These are phyloP conservation scores for Pisolithus microcarpus DNA, from an alignment of 768 basidiomycete genomes.

Conservation along the genomic window DNA sequence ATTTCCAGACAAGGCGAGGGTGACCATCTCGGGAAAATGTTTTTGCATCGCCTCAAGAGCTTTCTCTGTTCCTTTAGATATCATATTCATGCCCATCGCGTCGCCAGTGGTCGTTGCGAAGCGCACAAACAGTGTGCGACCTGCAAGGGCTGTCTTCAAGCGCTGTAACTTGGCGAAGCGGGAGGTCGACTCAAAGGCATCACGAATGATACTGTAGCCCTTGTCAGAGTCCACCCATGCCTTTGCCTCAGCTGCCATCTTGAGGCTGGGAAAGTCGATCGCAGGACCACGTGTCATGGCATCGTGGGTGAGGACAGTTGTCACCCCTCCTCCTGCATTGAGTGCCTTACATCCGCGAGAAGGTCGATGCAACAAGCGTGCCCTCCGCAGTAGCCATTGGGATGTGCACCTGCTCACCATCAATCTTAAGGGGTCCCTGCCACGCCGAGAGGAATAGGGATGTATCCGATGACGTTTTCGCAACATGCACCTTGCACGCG, in stretches of 20 bases:
- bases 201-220: conserved; percentile 67
- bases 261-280: conserved; percentile 84
- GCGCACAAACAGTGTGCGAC: conserved; percentile 86
- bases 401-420: conserved; percentile 77
- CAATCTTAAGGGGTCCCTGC: conserved; percentile 92
- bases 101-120: conserved; percentile 95
- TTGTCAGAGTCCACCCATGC: conserved; percentile 82
- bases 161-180: conserved; percentile 83
- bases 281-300: conserved; percentile 99
- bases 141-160: conserved; percentile 87
- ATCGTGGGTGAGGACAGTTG: conserved; percentile 86
- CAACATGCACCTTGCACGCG: conserved; percentile 95
- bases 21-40: conserved; percentile 85
- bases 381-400: conserved; percentile 99
- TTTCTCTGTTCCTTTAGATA: conserved; percentile 95
- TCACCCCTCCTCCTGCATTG: conserved; percentile 92
- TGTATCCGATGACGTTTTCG: conserved; percentile 97
- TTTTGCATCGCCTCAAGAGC: conserved; percentile 74
- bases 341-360: conserved; percentile 98
- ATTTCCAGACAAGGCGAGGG: conserved; percentile 89
- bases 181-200: conserved; percentile 90
- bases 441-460: conserved; percentile 92
- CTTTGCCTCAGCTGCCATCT: conserved; percentile 75
- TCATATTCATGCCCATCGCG: conserved; percentile 99
- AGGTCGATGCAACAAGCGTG: conserved; percentile 92